Base-by-base conservation (phyloP, 23 red algal species). In the Gracilariopsis chorda region DNA sequence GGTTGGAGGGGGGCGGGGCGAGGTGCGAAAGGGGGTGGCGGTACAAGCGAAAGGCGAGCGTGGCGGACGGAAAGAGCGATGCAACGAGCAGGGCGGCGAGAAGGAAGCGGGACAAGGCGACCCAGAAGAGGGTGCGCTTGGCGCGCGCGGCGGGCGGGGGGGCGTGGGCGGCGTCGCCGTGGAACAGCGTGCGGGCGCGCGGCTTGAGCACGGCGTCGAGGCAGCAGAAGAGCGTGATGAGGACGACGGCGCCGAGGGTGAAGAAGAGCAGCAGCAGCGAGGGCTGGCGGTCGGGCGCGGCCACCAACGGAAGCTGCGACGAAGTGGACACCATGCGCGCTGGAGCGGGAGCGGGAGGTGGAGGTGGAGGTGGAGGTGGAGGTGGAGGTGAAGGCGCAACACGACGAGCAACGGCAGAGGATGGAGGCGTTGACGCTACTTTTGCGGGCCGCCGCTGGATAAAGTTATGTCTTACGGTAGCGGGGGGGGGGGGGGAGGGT, bases 81-180 rank as follows among this genome's bases (percentile, higher is more conserved):
- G 48, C 72, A 29, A 20, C 72, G 39, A 78, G 72, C 5, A 78
- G 45, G 23, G 72, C 72, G 48, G 39, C 44, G 4, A 78, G 48
- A 4, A 78, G 1, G 12, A 78, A 1, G 25, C 72, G 39, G 12
- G 72, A 49, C 21, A 78, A 3, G 3, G 48, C 9, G 11, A 43
- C 28, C 72, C 43, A 78, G 72, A 78, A 53, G 29, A 78, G 39
- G 3, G 72, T 53, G 48, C 72, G 72, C 27, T 29, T 30, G 23
- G 43, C 7, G 39, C 10, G 32, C 14, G 33, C 39, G 19, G 33
- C 17, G 5, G 36, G 67, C n/a, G 21, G 10, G 7, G 8, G 55
- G 55, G 21, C 29, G 55, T 60, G n/a, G 55, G 72, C n/a, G 40
- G 40, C 25, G 77, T 80, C 77, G 77, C 77, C 77, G 80, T 56